Conservation (phyloP, 495 filamentous ascomycete species). For the Bathelium albidoporum region DNA sequence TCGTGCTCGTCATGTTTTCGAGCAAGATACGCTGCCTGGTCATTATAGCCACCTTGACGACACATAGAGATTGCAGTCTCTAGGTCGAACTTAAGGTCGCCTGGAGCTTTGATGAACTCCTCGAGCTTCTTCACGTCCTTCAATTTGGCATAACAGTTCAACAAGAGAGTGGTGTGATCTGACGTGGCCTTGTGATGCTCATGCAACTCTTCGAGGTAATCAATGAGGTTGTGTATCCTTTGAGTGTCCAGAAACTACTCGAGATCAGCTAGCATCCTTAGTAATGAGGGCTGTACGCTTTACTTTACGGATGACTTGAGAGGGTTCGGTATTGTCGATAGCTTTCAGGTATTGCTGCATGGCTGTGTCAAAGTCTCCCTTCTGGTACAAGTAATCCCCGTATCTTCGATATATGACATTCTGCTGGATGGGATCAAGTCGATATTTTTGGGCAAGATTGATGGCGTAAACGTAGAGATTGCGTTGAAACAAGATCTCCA, state of each 20-base stretch:
- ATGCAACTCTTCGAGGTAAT: conserved; percentile 93
- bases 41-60: conserved; percentile 92
- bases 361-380: conserved; percentile 86
- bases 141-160: conserved; percentile 96
- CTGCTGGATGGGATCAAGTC: conserved; percentile 64
- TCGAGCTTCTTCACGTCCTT: conserved; percentile 94
- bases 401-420: conserved; percentile 89
- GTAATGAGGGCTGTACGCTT: conserved; percentile 6
- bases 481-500: conserved; percentile 88
- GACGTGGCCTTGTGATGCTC: conserved; percentile 86
- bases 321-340: conserved; percentile 89
- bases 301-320: conserved; percentile 86
- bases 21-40: conserved; percentile 91
- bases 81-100: conserved; percentile 90
- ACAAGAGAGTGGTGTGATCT: conserved; percentile 88
- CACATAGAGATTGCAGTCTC: conserved; percentile 98
- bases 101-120: conserved; percentile 89
- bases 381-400: conserved; percentile 92
- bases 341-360: conserved; percentile 98
- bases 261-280: conserved; percentile 16
- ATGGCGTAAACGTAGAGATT: conserved; percentile 89
- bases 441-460: conserved; percentile 82
- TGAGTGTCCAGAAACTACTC: conserved; percentile 82
- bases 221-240: conserved; percentile 91
- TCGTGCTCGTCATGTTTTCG: conserved; percentile 91